A percentile compares a stretch with the other conserved stretches of the same genome.
Evolutionary conservation across 177 flowering plant species (phyloP).

Genomic region (Telopea speciosissima): DNA sequence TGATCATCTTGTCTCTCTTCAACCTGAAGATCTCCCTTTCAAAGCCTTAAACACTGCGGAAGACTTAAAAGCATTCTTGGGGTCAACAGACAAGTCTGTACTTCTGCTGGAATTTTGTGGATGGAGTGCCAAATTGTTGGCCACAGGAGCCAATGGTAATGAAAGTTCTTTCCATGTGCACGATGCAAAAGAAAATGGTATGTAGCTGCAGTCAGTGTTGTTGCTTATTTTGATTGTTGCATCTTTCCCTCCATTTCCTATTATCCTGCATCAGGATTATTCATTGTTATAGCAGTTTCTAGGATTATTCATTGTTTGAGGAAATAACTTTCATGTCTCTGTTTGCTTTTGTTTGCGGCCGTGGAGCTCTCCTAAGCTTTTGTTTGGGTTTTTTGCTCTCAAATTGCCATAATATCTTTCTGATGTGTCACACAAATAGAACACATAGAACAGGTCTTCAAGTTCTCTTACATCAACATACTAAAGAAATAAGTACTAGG

Average conservation of each 20-base stretch:
- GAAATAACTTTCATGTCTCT: not conserved
- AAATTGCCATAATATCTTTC: not conserved
- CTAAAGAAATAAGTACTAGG: no score
- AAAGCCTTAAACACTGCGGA: constrained; percentile 33
- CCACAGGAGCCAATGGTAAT: constrained; percentile 27
- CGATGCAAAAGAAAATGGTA: constrained; percentile 25
- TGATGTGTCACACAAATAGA: no score
- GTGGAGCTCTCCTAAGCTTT: not conserved
- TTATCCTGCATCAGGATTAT: not conserved
- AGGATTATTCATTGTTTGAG: not conserved
- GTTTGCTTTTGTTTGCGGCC: not conserved
- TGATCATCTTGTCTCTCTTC: constrained; percentile 36
- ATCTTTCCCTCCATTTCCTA: not conserved
- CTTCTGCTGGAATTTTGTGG: constrained; percentile 84
- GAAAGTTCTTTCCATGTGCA: constrained; percentile 17
- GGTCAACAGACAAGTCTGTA: constrained; percentile 75
- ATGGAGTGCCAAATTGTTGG: constrained; percentile 56
- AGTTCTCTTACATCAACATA: not conserved
- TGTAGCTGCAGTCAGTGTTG: not conserved
- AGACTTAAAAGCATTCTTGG: constrained; percentile 45
- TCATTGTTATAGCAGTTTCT: not conserved
- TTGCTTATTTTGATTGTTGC: not conserved
- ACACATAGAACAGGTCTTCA: not conserved
- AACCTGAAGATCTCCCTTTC: constrained; percentile 60
- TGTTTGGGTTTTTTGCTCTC: not conserved